Evolutionary conservation across 371 early-diverging fungal genomes (phyloP).

Genomic region (Gilbertella persicaria): DNA sequence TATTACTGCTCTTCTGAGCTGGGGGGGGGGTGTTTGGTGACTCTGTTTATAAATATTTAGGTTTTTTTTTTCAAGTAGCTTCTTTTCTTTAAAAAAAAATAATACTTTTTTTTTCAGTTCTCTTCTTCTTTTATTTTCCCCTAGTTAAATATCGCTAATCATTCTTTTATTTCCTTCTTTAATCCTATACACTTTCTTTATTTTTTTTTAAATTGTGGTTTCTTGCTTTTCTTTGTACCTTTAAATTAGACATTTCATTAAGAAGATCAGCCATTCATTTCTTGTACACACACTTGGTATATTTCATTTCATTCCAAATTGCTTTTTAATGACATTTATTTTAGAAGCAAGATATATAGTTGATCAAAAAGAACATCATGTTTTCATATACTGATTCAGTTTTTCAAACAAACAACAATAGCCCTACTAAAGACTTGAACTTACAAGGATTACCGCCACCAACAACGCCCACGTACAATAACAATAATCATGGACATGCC

Average conservation of each 20-base stretch:
- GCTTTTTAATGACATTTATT: no score
- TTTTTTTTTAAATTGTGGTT: no score
- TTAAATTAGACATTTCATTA: no score
- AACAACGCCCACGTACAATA: neutral
- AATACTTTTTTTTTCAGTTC: conserved; percentile 3
- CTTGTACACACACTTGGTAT: no score
- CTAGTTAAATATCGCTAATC: neutral
- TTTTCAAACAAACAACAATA: conserved; percentile 5
- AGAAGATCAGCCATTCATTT: no score
- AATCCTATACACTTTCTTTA: no score
- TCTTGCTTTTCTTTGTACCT: no score
- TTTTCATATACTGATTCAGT: conserved; percentile 18
- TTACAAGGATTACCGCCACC: conserved; percentile 3
- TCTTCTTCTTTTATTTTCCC: conserved; percentile 3
- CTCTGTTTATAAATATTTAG: conserved; percentile 10
- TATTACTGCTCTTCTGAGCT: conserved; percentile 15
- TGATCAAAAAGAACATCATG: neutral
- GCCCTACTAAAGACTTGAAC: conserved; percentile 9
- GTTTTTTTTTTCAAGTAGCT: conserved; percentile 6
- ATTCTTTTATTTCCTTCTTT: no score
- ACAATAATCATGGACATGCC: neutral
- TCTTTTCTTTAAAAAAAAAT: conserved; percentile 5
- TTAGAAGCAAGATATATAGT: no score
- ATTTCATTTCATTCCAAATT: no score
- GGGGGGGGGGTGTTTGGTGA: conserved; percentile 15